A percentile compares a stretch with the other conserved stretches of the same genome.
Conservation (phyloP, 371 early-diverging fungal genomes). For the Funneliformis caledonium region DNA sequence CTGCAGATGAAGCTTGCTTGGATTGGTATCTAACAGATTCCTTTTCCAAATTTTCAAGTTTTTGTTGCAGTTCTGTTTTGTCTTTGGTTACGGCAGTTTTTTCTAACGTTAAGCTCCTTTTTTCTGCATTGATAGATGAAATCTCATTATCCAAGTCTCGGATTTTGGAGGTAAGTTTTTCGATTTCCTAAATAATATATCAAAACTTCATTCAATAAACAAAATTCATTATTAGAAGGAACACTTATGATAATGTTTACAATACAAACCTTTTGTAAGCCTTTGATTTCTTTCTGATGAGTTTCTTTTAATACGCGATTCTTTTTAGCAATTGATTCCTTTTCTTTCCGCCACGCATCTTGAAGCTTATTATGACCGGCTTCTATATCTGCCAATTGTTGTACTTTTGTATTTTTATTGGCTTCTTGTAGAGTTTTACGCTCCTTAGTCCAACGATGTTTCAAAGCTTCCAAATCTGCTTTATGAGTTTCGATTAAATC, state of each 20-base stretch:
- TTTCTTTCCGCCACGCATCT: conserved; percentile 17
- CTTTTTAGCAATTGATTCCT: conserved; percentile 24
- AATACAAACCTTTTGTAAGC: neutral
- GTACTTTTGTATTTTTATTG: conserved; percentile 5
- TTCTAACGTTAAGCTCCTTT: conserved; percentile 21
- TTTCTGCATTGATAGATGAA: conserved; percentile 6
- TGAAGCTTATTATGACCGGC: conserved; percentile 12
- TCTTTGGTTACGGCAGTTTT: conserved; percentile 29
- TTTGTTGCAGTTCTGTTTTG: conserved; percentile 20
- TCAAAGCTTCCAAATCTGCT: conserved; percentile 19
- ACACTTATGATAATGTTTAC: neutral
- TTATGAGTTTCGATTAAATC: neutral
- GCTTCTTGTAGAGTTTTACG: neutral
- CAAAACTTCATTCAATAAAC: neutral
- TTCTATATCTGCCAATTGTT: conserved; percentile 17
- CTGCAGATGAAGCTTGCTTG: conserved; percentile 14
- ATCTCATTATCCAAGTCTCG: conserved; percentile 25
- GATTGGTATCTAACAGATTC: conserved; percentile 30
- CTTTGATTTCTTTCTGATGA: conserved; percentile 28
- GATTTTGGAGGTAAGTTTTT: conserved; percentile 24
- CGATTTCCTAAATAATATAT: conserved; percentile 27
- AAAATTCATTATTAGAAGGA: neutral
- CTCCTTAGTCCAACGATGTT: conserved; percentile 20
- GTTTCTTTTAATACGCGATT: conserved; percentile 8
- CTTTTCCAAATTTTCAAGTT: conserved; percentile 31